Evolutionary conservation across 805 yeast species (phyloP).

Genomic region (Ogataea neopini): DNA sequence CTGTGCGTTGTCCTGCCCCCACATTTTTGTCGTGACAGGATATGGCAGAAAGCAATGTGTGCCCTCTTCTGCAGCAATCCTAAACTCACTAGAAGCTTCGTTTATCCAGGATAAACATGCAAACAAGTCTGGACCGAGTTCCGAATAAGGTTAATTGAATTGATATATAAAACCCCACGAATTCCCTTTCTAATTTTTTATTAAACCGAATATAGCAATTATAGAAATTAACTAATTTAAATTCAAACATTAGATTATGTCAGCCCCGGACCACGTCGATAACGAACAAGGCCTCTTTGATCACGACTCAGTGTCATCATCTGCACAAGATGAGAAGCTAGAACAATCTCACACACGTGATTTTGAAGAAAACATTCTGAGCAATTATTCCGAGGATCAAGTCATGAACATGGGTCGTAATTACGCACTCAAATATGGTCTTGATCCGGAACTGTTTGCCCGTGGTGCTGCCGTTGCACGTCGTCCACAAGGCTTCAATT

Average conservation of each 20-base stretch:
- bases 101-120: background rate
- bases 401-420: constrained; percentile 70
- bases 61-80: background rate
- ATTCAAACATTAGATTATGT: background rate
- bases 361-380: constrained; percentile 45
- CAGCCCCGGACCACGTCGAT: background rate
- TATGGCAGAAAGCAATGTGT: background rate
- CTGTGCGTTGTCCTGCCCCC: constrained; percentile 1
- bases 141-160: background rate
- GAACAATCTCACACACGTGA: constrained; percentile 8
- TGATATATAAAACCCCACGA: background rate
- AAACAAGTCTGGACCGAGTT: background rate
- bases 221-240: background rate
- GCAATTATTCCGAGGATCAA: constrained; percentile 60
- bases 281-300: constrained; percentile 13
- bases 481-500: constrained; percentile 55
- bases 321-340: constrained; percentile 18
- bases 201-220: background rate
- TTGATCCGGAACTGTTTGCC: constrained; percentile 61
- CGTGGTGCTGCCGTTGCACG: constrained; percentile 70
- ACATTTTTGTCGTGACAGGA: background rate
- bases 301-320: constrained; percentile 13
- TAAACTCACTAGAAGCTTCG: background rate
- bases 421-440: constrained; percentile 55
- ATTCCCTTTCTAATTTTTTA: background rate